Percentiles rank a stretch among this genome's conserved stretches.
These are phyloP conservation scores for Colletotrichum higginsianum DNA, from an alignment of 2,329 filamentous ascomycete genomes.

Conservation along the genomic window DNA sequence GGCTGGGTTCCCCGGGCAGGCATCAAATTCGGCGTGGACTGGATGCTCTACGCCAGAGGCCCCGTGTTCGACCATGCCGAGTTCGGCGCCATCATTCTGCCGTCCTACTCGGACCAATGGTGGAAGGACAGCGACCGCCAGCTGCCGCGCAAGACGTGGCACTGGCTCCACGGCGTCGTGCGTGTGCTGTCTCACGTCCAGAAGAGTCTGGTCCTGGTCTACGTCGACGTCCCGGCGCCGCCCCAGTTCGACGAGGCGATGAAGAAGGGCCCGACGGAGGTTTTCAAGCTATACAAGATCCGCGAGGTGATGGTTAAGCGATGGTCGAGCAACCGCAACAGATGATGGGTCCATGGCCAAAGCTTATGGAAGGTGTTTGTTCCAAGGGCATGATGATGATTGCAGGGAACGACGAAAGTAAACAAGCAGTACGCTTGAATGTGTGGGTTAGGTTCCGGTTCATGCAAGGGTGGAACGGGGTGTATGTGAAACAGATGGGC, in stretches of 20 bases:
- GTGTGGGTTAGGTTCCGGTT: neutral
- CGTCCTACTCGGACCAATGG: slow-evolving; percentile 81
- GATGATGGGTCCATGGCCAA: slow-evolving; percentile 46
- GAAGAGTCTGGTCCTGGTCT: slow-evolving; percentile 91
- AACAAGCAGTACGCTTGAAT: slow-evolving; percentile 11
- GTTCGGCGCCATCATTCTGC: slow-evolving; percentile 88
- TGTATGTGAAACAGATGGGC: slow-evolving; percentile 12
- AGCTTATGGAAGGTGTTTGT: slow-evolving; percentile 1
- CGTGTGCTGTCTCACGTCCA: slow-evolving; percentile 90
- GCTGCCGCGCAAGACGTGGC: slow-evolving; percentile 73
- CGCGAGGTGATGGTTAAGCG: slow-evolving; percentile 86
- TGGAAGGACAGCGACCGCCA: slow-evolving; percentile 75
- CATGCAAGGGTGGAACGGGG: neutral
- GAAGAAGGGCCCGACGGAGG: slow-evolving; percentile 67
- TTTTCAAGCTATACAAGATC: slow-evolving; percentile 80
- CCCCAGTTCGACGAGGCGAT: slow-evolving; percentile 60
- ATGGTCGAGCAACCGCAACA: slow-evolving; percentile 87
- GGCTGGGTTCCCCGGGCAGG: slow-evolving; percentile 95
- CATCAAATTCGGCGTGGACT: slow-evolving; percentile 95
- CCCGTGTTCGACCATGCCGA: slow-evolving; percentile 97
- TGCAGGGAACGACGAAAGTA: neutral
- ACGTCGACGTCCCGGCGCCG: slow-evolving; percentile 90
- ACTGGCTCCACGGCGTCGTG: slow-evolving; percentile 90
- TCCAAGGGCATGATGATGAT: slow-evolving; percentile 6
- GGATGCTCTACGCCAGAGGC: slow-evolving; percentile 92